Base-by-base conservation (phyloP, 768 basidiomycete species). In the Rhodotorula paludigena region DNA sequence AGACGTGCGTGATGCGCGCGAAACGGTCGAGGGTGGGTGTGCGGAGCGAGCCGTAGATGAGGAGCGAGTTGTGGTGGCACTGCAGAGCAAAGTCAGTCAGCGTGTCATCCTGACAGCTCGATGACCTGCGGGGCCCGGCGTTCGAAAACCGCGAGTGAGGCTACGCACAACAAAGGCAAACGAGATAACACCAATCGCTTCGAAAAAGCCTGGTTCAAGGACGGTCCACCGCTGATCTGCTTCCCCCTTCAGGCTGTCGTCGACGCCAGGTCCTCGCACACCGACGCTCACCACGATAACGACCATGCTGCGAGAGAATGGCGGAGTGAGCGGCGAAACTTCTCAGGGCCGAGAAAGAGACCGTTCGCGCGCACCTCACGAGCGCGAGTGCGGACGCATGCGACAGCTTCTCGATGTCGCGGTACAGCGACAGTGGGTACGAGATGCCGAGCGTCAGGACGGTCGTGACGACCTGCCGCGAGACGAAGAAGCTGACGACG, bases 21-120 rank as follows among this genome's bases (percentile, higher is more conserved):
- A 98, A 99, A 45, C 93, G 85, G 78, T 98, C 94, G 35, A 98
- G 80, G 1, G 96, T 98, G 14, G 96, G 96, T 12, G 89, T 94
- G 51, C 85, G 85, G 76, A 99, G 80, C 74, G 89, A 90, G 55
- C 93, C 92, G 75, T 97, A 99, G 73, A 99, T 97, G 71, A 98
- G 83, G 60, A 97, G 84, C 15, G 92, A 92, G 77, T 99, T 99
- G 78, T 98, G 96, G 78, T 99, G 94, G 77, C 93, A 96, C 63
- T 68, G 47, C 20, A 23, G 25, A 35, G 32, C 6, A 16, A 73
- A 64, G 44, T 55, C 58, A 53, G 57, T 2, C 20, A 48, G 21
- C 47, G 57, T 52, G 21, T 51, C 16, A 20, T 21, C 15, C 25
- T 4, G 23, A 25, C 23, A 16, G 25, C 39, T 16, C 21, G 32